Percentiles rank a stretch among this genome's conserved stretches.
Evolutionary conservation across 495 filamentous ascomycete genomes (phyloP).

Genomic region (Penicillium angulare): DNA sequence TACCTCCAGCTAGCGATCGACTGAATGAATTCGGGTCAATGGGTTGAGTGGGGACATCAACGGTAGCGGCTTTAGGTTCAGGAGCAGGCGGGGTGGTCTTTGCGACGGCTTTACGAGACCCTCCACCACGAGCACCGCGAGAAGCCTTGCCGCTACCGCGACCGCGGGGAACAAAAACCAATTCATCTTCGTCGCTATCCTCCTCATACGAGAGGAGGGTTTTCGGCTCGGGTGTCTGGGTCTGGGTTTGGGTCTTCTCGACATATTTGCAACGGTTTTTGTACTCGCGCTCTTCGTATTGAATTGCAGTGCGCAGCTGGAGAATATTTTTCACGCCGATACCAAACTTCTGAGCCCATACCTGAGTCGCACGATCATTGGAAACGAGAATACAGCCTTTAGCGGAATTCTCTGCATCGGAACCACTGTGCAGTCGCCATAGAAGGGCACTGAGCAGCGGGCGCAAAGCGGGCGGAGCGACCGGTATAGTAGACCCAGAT

Average conservation of each 20-base stretch:
- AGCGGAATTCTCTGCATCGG: constrained; percentile 38
- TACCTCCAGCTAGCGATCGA: constrained; percentile 34
- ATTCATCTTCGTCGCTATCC: constrained; percentile 58
- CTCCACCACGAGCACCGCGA: constrained; percentile 24
- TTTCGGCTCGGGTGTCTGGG: constrained; percentile 34
- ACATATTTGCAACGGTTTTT: constrained; percentile 54
- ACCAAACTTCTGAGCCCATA: constrained; percentile 60
- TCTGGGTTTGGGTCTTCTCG: constrained; percentile 39
- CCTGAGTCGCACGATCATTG: constrained; percentile 54
- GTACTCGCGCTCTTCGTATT: constrained; percentile 58
- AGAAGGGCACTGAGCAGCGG: constrained; percentile 62
- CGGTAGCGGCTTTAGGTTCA: constrained; percentile 25
- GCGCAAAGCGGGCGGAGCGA: constrained; percentile 45
- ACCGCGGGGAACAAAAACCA: constrained; percentile 54
- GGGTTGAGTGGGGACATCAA: constrained; percentile 49
- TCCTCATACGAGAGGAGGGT: constrained; percentile 46
- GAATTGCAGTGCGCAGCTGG: constrained; percentile 57
- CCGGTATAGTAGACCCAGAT: constrained; percentile 36
- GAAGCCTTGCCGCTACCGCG: constrained; percentile 37
- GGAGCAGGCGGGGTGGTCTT: constrained; percentile 20
- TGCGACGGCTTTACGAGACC: constrained; percentile 24
- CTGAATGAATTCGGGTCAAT: constrained; percentile 58
- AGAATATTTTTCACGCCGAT: constrained; percentile 59
- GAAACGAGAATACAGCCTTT: constrained; percentile 55
- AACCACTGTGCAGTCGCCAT: constrained; percentile 55